Conservation (phyloP, 768 basidiomycete species). For the Termitomyces sp. region DNA sequence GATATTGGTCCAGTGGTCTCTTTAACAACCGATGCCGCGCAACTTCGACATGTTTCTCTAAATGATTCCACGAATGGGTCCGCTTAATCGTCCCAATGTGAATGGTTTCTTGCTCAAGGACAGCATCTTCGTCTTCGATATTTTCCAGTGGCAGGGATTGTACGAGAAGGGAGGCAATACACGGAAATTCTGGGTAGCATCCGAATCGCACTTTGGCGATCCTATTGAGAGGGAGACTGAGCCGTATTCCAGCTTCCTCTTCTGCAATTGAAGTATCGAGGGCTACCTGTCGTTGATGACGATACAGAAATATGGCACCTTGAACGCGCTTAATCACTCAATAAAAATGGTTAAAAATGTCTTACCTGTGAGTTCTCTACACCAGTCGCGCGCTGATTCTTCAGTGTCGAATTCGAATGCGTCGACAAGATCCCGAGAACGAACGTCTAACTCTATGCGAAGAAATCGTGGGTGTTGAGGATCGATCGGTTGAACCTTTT, state of each 20-base stretch:
- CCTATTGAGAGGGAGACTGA: slow-evolving; percentile 39
- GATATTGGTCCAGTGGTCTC: slow-evolving; percentile 13
- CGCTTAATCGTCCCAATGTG: slow-evolving; percentile 23
- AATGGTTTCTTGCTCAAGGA: slow-evolving; percentile 21
- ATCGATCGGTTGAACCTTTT: slow-evolving; percentile 36
- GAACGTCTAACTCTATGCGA: slow-evolving; percentile 27
- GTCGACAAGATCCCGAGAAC: slow-evolving; percentile 17
- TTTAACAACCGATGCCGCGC: slow-evolving; percentile 21
- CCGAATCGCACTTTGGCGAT: slow-evolving; percentile 22
- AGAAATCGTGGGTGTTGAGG: slow-evolving; percentile 38
- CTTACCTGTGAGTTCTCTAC: slow-evolving; percentile 38
- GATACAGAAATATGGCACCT: slow-evolving; percentile 41
- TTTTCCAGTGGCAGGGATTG: slow-evolving; percentile 15
- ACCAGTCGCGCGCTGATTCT: slow-evolving; percentile 47
- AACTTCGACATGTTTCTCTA: slow-evolving; percentile 19
- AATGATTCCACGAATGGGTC: slow-evolving; percentile 18
- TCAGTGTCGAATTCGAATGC: slow-evolving; percentile 51
- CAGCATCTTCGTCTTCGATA: slow-evolving; percentile 12
- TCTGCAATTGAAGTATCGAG: slow-evolving; percentile 22
- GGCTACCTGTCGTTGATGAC: slow-evolving; percentile 33
- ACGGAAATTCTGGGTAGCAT: slow-evolving; percentile 20
- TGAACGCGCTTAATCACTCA: not conserved
- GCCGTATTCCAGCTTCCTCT: slow-evolving; percentile 31
- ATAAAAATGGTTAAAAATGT: not conserved
- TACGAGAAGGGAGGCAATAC: slow-evolving; percentile 19